phyloP scores from a whole-genome alignment of 2,329 filamentous ascomycete genomes.

The Simplicillium aogashimaense region DNA sequence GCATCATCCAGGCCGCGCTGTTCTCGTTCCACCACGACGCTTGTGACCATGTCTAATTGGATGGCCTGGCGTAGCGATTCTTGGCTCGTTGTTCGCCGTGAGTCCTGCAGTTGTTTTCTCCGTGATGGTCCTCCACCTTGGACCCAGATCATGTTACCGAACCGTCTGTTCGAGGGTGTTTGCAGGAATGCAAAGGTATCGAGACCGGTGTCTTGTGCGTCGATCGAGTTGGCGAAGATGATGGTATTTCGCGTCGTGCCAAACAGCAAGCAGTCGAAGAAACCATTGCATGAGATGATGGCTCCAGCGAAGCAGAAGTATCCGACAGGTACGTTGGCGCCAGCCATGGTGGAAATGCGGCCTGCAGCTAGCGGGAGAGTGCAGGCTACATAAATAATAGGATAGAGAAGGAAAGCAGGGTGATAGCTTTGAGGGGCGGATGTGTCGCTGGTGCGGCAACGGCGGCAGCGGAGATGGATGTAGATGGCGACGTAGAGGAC shows the following conservation, averaged over 20 bases:
- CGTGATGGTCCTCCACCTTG: constrained; percentile 17
- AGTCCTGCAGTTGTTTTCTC: no score
- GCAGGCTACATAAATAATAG: constrained; percentile 58
- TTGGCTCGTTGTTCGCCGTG: no score
- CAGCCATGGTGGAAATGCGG: constrained; percentile 53
- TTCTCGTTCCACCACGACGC: no score
- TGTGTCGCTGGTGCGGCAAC: constrained; percentile 3
- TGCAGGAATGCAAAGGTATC: constrained; percentile 42
- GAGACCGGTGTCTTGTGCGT: constrained; percentile 35
- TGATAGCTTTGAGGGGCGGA: constrained; percentile 21
- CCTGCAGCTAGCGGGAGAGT: constrained; percentile 56
- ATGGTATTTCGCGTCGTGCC: constrained; percentile 42
- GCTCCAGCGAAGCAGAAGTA: constrained; percentile 51
- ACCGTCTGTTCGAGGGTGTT: constrained; percentile 23
- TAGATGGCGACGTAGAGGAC: constrained; percentile 31
- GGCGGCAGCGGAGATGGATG: constrained; percentile 22
- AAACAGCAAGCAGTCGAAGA: constrained; percentile 44
- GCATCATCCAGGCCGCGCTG: no score
- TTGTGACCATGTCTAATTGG: no score
- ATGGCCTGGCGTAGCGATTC: no score
- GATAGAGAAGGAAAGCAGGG: constrained; percentile 55
- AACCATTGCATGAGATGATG: constrained; percentile 47
- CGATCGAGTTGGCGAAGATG: constrained; percentile 31
- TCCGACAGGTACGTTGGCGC: constrained; percentile 34
- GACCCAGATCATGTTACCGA: constrained; percentile 32